These are phyloP conservation scores for Dendrostoma leiphaemia DNA, from an alignment of 2,329 filamentous ascomycete species.

Conservation along the genomic window DNA sequence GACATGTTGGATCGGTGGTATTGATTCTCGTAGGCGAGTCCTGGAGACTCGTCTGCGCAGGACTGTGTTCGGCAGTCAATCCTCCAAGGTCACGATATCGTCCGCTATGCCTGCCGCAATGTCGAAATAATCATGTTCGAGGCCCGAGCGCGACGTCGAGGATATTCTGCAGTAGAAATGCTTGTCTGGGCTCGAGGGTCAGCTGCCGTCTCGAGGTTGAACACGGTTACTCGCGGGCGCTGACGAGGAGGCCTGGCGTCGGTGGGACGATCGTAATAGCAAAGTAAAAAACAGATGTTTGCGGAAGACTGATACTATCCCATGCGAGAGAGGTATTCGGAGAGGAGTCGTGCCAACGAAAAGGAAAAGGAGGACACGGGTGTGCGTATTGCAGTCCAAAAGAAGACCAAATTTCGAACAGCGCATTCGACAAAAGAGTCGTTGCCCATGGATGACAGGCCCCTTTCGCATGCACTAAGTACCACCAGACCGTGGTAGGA, in stretches of 20 bases:
- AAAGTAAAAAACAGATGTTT: background rate
- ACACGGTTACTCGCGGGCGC: background rate
- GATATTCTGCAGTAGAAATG: background rate
- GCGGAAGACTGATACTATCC: background rate
- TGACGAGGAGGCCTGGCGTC: no score
- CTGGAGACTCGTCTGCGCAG: slow-evolving; percentile 2
- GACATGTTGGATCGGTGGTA: slow-evolving; percentile 30
- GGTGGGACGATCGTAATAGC: no score
- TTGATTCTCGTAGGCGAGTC: slow-evolving; percentile 1
- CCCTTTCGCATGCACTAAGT: background rate
- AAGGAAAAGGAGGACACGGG: background rate
- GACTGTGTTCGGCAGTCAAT: background rate
- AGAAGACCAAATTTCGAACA: background rate
- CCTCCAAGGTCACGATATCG: slow-evolving; percentile 6
- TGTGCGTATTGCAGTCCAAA: background rate
- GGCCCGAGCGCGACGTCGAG: background rate
- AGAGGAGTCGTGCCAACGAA: background rate
- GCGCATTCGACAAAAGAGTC: background rate
- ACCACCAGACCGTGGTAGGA: no score
- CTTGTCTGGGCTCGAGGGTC: background rate
- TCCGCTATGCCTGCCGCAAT: slow-evolving; percentile 1
- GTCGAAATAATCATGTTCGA: slow-evolving; percentile 14
- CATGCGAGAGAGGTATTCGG: background rate
- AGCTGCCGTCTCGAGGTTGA: background rate
- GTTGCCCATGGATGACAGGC: slow-evolving; percentile 1